phyloP scores from a whole-genome alignment of 441 rosid species.

The Sinapis alba region DNA sequence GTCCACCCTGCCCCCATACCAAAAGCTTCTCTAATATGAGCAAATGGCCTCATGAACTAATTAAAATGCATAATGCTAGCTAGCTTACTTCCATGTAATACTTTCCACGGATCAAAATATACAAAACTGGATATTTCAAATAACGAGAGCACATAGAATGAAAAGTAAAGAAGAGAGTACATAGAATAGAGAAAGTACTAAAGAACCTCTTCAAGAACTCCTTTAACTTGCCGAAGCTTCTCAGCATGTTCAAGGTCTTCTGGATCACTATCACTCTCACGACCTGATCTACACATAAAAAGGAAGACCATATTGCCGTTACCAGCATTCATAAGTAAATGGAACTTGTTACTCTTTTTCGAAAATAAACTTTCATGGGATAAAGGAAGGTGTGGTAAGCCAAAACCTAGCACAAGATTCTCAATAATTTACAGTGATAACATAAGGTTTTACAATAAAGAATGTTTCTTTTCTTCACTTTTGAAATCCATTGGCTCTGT shows the following conservation, averaged over 20 bases:
- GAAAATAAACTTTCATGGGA: slow-evolving; percentile 19
- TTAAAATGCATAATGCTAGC: not conserved
- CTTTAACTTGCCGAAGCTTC: slow-evolving; percentile 99
- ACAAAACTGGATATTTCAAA: not conserved
- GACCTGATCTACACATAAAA: slow-evolving; percentile 47
- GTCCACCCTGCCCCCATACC: slow-evolving; percentile 74
- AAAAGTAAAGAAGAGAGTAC: too few species aligned
- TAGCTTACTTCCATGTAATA: too few species aligned
- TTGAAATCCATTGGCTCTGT: not conserved
- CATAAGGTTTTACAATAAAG: not conserved
- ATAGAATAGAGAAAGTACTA: not conserved
- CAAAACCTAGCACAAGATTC: not conserved
- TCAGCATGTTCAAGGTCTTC: slow-evolving; percentile 99
- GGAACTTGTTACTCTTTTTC: not conserved
- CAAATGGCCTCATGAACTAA: not conserved
- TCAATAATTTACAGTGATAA: not conserved
- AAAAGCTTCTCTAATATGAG: slow-evolving; percentile 26
- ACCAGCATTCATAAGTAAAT: not conserved
- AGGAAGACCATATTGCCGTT: slow-evolving; percentile 21
- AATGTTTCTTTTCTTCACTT: too few species aligned
- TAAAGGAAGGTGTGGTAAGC: not conserved
- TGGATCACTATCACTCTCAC: slow-evolving; percentile 99
- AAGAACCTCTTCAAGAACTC: slow-evolving; percentile 98
- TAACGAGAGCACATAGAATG: slow-evolving; percentile 18
- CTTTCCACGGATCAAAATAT: too few species aligned